Percentiles rank a stretch among this genome's conserved stretches.
phyloP scores from a whole-genome alignment of 2,329 filamentous ascomycete genomes.

The Cucurbitaria berberidis region DNA sequence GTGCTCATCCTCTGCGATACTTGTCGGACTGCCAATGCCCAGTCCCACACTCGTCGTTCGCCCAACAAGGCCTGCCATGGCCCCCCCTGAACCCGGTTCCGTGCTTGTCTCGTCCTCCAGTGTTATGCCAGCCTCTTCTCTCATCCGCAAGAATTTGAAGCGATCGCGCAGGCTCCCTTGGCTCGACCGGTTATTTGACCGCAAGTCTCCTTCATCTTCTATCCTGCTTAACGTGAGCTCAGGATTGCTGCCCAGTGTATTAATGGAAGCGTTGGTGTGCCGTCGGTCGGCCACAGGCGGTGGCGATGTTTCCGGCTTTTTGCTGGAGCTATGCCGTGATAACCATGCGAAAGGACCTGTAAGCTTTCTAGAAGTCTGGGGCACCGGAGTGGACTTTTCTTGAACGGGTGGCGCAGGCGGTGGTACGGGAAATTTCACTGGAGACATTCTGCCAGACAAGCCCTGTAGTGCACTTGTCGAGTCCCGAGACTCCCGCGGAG shows the following conservation, averaged over 20 bases:
- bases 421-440: constrained; percentile 59
- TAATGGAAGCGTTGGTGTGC: constrained; percentile 80
- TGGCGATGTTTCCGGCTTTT: constrained; percentile 64
- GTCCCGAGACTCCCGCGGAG: constrained; percentile 57
- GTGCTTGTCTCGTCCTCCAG: constrained; percentile 55
- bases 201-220: constrained; percentile 62
- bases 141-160: constrained; percentile 54
- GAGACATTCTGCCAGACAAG: constrained; percentile 73
- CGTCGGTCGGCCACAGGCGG: constrained; percentile 61
- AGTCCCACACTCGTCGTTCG: constrained; percentile 52
- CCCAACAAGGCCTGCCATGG: constrained; percentile 51
- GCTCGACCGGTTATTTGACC: constrained; percentile 41
- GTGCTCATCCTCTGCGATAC: constrained; percentile 52
- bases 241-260: constrained; percentile 78
- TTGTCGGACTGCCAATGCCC: constrained; percentile 57
- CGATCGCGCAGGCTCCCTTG: constrained; percentile 54
- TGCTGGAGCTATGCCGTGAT: constrained; percentile 57
- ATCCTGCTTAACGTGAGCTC: constrained; percentile 78
- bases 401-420: constrained; percentile 36
- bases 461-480: constrained; percentile 61
- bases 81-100: constrained; percentile 47
- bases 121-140: constrained; percentile 52
- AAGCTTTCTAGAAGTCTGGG: constrained; percentile 67
- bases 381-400: constrained; percentile 38
- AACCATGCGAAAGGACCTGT: constrained; percentile 63